Evolutionary conservation across 192 early-diverging fungal genomes (phyloP).

Genomic region (Radiomyces spectabilis): DNA sequence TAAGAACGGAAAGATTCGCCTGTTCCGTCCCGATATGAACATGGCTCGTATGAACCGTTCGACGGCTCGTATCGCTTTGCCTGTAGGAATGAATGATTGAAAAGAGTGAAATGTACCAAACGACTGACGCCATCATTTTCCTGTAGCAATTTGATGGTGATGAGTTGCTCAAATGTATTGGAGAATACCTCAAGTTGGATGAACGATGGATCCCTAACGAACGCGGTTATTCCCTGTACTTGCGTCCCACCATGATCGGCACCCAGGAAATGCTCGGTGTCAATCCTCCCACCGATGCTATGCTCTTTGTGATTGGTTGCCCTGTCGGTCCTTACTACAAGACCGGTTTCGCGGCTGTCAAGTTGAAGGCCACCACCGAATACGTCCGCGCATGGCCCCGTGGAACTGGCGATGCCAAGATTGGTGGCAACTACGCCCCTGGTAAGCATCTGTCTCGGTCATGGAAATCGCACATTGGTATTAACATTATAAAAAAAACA

Average conservation of each 20-base stretch:
- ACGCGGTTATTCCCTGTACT: constrained; percentile 87
- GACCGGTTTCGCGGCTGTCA: constrained; percentile 86
- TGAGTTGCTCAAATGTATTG: constrained; percentile 76
- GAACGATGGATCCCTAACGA: constrained; percentile 86
- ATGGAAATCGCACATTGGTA: no score
- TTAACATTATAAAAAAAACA: no score
- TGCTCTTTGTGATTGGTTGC: constrained; percentile 83
- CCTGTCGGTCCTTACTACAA: constrained; percentile 96
- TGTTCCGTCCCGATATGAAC: constrained; percentile 98
- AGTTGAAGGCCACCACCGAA: constrained; percentile 74
- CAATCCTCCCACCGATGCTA: constrained; percentile 67
- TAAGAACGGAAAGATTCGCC: constrained; percentile 72
- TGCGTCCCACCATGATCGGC: constrained; percentile 89
- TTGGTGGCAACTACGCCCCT: constrained; percentile 86
- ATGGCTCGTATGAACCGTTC: constrained; percentile 83
- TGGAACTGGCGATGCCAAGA: constrained; percentile 88
- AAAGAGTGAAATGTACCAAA: no score
- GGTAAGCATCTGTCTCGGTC: no score
- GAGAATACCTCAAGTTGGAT: constrained; percentile 75
- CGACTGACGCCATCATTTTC: neutral
- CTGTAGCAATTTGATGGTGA: constrained; percentile 57
- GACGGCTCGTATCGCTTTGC: constrained; percentile 75
- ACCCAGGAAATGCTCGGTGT: constrained; percentile 85
- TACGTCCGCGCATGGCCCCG: constrained; percentile 93
- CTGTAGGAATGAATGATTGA: constrained; percentile 39